phyloP scores from a whole-genome alignment of 1,284 basidiomycete genomes.

The Peniophora sp. region DNA sequence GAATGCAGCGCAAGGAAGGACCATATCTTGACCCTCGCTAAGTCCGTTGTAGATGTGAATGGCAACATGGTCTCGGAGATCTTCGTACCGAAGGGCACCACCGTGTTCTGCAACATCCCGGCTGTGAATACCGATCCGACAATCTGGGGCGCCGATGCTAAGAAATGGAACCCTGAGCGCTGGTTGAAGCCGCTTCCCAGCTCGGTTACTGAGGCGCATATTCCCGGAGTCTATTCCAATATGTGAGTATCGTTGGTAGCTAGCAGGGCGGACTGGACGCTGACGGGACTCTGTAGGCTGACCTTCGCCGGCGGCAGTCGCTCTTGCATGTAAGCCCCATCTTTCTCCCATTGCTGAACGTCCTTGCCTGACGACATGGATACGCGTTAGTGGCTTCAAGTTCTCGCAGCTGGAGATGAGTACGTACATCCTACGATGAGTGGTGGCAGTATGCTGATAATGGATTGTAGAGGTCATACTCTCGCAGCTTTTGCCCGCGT shows the following conservation, averaged over 20 bases:
- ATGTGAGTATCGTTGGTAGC: neutral
- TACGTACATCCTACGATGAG: constrained; percentile 4
- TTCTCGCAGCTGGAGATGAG: constrained; percentile 23
- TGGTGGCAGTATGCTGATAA: neutral
- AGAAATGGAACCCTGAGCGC: constrained; percentile 23
- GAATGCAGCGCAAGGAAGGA: constrained; percentile 6
- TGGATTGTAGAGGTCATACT: neutral
- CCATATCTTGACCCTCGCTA: constrained; percentile 8
- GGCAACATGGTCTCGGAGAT: constrained; percentile 9
- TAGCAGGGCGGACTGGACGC: constrained; percentile 15
- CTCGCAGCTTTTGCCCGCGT: neutral
- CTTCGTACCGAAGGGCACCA: constrained; percentile 6
- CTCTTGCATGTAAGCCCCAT: neutral
- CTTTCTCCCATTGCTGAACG: neutral
- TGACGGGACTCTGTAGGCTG: constrained; percentile 18
- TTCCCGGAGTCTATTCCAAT: constrained; percentile 6
- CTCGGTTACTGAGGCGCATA: neutral
- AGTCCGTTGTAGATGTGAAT: constrained; percentile 7
- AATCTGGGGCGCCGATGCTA: constrained; percentile 23
- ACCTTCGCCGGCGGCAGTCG: constrained; percentile 23
- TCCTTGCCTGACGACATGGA: neutral
- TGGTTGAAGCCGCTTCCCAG: constrained; percentile 16
- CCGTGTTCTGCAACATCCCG: constrained; percentile 10
- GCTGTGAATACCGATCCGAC: constrained; percentile 19
- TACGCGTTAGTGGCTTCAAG: constrained; percentile 24